These are phyloP conservation scores for Davidsoniella eucalypti DNA, from an alignment of 2,329 filamentous ascomycete species.

Conservation along the genomic window DNA sequence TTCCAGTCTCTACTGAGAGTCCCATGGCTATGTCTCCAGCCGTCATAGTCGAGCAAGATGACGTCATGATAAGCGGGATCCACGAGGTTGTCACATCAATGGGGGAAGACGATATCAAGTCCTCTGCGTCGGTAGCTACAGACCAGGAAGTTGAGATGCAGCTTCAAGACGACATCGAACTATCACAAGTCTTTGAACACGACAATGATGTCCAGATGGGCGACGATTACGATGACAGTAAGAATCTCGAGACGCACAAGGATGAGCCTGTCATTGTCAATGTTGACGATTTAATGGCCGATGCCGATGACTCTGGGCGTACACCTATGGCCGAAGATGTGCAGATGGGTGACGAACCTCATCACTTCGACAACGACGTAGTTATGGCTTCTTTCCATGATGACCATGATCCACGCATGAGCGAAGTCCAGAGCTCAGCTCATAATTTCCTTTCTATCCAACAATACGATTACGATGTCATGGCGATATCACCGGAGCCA, in stretches of 20 bases:
- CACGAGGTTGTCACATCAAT: neutral
- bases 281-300: conserved; percentile 10
- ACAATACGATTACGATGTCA: neutral
- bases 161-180: conserved; percentile 11
- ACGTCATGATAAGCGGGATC: neutral
- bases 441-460: neutral
- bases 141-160: conserved; percentile 12
- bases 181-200: conserved; percentile 2
- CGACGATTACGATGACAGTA: neutral
- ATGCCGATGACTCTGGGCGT: conserved; percentile 4
- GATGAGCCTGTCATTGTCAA: neutral
- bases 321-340: neutral
- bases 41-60: neutral
- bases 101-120: conserved; percentile 8
- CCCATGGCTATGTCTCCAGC: conserved; percentile 2
- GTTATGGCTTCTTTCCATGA: conserved; percentile 6
- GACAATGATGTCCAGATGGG: conserved; percentile 6
- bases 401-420: neutral
- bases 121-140: conserved; percentile 6
- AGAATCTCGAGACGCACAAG: neutral
- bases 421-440: neutral
- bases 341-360: conserved; percentile 3
- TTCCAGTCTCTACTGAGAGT: conserved; percentile 1
- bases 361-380: conserved; percentile 5
- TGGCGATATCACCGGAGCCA: neutral